Evolutionary conservation across 257 asterid genomes (phyloP).

Genomic region (Nicotiana obtusifolia): DNA sequence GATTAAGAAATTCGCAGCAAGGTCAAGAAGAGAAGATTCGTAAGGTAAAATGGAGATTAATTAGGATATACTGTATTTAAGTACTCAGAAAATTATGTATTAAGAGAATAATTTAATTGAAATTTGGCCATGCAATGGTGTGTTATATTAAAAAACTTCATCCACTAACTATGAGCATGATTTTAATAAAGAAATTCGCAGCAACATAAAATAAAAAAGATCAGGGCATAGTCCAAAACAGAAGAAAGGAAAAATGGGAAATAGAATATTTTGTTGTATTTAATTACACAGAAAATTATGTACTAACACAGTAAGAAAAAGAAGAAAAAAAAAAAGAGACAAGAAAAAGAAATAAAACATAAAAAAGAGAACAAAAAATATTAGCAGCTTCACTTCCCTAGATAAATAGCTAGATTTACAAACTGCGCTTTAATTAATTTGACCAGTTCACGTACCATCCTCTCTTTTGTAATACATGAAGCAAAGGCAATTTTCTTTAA

Average conservation of each 20-base stretch:
- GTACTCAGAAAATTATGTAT: not conserved
- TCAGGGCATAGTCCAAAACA: not conserved
- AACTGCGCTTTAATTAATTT: not conserved
- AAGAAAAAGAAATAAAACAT: not conserved
- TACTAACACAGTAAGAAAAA: not conserved
- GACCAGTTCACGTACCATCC: not conserved
- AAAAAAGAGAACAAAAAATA: not conserved
- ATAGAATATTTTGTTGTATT: not conserved
- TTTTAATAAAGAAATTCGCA: not conserved
- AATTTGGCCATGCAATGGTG: not conserved
- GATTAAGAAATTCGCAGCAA: not conserved
- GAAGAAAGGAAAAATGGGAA: not conserved
- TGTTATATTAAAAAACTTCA: not conserved
- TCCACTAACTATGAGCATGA: not conserved
- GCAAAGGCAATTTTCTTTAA: not conserved
- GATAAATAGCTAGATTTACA: conserved; percentile 8
- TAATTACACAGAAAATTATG: not conserved
- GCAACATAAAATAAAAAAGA: not conserved
- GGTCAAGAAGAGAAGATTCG: not conserved
- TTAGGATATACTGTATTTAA: not conserved
- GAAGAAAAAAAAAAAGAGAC: too few species aligned
- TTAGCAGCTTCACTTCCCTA: conserved; percentile 7
- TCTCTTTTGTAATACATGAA: not conserved
- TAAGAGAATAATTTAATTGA: not conserved
- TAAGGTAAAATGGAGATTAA: not conserved